Conservation (phyloP, 139 green algal species). For the Volvox africanus region DNA sequence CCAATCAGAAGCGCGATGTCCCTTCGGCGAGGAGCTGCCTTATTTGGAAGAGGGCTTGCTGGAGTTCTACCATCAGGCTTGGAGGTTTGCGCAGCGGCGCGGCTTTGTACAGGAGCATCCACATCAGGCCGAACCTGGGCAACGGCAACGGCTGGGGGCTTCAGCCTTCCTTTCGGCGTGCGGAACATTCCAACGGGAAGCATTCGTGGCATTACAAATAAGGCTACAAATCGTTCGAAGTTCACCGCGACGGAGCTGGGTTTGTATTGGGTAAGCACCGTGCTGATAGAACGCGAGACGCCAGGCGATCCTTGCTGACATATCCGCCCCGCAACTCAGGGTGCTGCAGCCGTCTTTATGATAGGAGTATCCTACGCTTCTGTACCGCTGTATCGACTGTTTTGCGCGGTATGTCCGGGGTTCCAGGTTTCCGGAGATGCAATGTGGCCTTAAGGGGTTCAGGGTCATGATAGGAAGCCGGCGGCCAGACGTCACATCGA, state of each 20-base stretch:
- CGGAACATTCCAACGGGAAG: background rate
- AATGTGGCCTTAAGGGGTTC: no score
- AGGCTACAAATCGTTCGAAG: background rate
- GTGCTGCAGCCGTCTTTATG: constrained; percentile 90
- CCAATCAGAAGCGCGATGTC: background rate
- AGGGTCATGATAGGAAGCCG: no score
- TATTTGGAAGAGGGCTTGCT: background rate
- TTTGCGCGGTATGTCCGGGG: constrained; percentile 70
- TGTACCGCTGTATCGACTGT: constrained; percentile 94
- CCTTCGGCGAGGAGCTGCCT: background rate
- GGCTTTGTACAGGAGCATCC: constrained; percentile 12
- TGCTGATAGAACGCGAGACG: background rate
- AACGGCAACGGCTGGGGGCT: background rate
- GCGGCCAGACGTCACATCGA: no score
- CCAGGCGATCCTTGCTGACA: background rate
- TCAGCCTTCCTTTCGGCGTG: background rate
- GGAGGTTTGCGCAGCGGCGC: background rate
- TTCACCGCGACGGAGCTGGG: background rate
- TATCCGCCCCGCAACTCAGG: constrained; percentile 52
- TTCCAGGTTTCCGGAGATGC: background rate
- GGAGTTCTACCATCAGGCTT: background rate
- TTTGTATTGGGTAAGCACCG: constrained; percentile 1
- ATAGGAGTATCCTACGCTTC: constrained; percentile 93
- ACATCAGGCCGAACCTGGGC: constrained; percentile 26
- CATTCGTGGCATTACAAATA: background rate